Evolutionary conservation across 1,284 basidiomycete genomes (phyloP).

Genomic region (Cerrena zonata): DNA sequence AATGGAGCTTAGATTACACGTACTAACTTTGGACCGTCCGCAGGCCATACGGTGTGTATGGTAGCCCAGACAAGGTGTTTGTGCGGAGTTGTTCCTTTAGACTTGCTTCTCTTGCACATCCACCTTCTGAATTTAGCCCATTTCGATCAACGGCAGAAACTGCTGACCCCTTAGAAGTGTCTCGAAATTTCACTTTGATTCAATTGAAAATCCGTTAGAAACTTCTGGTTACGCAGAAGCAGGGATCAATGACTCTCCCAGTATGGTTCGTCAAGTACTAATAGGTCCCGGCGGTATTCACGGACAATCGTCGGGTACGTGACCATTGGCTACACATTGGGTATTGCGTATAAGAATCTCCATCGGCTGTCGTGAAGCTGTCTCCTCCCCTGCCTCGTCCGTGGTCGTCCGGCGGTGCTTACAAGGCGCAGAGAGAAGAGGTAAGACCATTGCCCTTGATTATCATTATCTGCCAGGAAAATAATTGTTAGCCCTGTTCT

Average conservation of each 20-base stretch:
- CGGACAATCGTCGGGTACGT: conserved; percentile 1
- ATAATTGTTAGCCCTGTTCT: background rate
- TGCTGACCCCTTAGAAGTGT: background rate
- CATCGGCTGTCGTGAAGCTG: too few species aligned
- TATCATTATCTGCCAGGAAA: background rate
- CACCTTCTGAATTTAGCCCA: background rate
- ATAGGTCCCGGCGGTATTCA: background rate
- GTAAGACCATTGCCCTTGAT: background rate
- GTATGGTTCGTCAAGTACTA: background rate
- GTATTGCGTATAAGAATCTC: background rate
- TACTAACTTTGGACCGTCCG: too few species aligned
- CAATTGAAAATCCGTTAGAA: background rate
- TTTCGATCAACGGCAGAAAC: background rate
- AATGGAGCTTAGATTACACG: too few species aligned
- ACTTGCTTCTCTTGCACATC: too few species aligned
- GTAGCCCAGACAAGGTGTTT: too few species aligned
- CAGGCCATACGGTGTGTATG: too few species aligned
- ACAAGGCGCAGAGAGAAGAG: background rate
- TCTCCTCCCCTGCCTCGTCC: background rate
- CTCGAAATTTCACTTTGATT: too few species aligned
- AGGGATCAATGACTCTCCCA: background rate
- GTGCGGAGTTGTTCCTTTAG: too few species aligned
- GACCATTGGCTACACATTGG: background rate
- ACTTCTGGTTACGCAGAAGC: background rate
- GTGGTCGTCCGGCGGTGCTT: background rate